Conservation (phyloP, 2,329 filamentous ascomycete genomes). For the Botryotinia calthae region DNA sequence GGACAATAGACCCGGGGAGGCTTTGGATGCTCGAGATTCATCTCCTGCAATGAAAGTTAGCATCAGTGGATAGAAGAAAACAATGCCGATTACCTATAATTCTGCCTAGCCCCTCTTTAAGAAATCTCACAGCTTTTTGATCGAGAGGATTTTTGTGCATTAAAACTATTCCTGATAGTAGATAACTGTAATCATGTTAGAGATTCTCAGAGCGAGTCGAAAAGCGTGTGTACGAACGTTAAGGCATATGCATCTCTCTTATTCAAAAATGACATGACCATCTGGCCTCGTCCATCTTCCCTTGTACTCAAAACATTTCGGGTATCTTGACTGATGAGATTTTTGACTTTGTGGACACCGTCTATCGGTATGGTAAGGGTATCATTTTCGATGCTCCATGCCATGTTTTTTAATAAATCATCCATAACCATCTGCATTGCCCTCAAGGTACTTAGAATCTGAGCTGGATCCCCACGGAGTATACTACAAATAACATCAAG, state of each 20-base stretch:
- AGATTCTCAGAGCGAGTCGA: neutral
- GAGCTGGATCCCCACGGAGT: conserved; percentile 59
- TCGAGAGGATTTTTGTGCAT: conserved; percentile 54
- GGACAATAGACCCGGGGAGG: conserved; percentile 35
- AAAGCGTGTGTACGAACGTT: conserved; percentile 29
- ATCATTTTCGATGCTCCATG: conserved; percentile 43
- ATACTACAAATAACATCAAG: conserved; percentile 66
- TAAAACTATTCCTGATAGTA: conserved; percentile 35
- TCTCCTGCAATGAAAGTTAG: neutral
- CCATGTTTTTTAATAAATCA: conserved; percentile 43
- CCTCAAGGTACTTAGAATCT: conserved; percentile 58
- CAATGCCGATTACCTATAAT: conserved; percentile 30
- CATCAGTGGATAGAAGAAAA: neutral
- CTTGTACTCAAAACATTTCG: conserved; percentile 51
- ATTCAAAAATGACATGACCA: conserved; percentile 60
- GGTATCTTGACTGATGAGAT: conserved; percentile 58
- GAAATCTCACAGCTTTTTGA: conserved; percentile 55
- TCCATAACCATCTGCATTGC: conserved; percentile 63
- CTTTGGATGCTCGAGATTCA: conserved; percentile 17
- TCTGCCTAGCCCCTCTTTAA: conserved; percentile 55
- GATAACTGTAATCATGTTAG: conserved; percentile 27
- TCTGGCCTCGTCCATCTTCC: conserved; percentile 49
- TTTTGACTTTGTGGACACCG: conserved; percentile 47
- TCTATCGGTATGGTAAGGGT: conserved; percentile 55
- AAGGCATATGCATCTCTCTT: conserved; percentile 52